Conservation (phyloP, 2,329 filamentous ascomycete genomes). For the Colletotrichum tropicicola region DNA sequence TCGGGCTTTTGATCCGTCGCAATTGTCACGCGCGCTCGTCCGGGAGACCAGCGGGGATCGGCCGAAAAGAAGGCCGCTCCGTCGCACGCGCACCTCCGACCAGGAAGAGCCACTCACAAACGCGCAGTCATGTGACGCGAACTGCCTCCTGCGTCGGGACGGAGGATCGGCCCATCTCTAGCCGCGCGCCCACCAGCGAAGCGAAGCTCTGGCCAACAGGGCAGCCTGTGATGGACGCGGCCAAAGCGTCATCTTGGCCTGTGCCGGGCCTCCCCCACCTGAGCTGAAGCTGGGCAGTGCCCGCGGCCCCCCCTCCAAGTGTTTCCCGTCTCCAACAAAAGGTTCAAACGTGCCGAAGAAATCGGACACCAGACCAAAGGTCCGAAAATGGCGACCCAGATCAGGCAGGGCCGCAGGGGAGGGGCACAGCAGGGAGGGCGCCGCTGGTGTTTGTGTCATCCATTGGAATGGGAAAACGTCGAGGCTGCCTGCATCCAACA, state of each 20-base stretch:
- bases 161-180: background rate
- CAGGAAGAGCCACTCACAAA: background rate
- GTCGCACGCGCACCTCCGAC: background rate
- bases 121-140: constrained; percentile 28
- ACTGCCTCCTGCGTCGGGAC: background rate
- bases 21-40: background rate
- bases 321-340: background rate
- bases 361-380: background rate
- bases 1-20: background rate
- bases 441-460: background rate
- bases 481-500: background rate
- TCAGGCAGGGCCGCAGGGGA: background rate
- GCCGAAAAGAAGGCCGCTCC: background rate
- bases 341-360: constrained; percentile 10
- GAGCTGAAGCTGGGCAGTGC: background rate
- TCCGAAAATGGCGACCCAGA: constrained; percentile 4
- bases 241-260: constrained; percentile 1
- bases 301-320: too few relatives aligned
- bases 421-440: background rate
- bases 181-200: background rate
- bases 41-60: background rate
- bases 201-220: background rate
- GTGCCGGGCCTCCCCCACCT: background rate
- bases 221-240: constrained; percentile 9
- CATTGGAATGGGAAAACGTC: background rate